Conservation (phyloP, 345 rosid species). For the Arabis hirsuta region DNA sequence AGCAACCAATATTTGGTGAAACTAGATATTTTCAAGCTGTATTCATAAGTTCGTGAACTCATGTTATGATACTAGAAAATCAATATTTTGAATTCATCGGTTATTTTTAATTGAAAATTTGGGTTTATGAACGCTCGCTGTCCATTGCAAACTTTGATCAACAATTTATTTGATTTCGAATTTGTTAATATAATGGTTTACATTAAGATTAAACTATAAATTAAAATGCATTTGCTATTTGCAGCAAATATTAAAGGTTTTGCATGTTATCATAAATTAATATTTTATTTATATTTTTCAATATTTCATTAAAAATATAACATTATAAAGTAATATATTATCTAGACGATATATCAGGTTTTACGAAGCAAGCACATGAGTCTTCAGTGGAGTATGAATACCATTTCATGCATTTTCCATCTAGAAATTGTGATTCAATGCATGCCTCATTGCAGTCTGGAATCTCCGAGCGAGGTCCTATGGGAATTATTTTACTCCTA, state of each 20-base stretch:
- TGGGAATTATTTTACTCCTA: conserved; percentile 32
- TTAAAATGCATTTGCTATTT: background rate
- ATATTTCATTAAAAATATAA: background rate
- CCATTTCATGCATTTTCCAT: conserved; percentile 39
- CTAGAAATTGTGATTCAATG: conserved; percentile 25
- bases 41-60: too few relatives aligned
- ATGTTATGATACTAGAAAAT: too few relatives aligned
- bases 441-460: conserved; percentile 35
- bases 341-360: background rate
- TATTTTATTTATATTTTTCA: background rate
- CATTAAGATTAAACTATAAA: background rate
- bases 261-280: background rate
- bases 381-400: conserved; percentile 8
- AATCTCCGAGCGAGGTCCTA: conserved; percentile 33
- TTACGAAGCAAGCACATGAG: conserved; percentile 34
- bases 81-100: too few relatives aligned
- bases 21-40: too few relatives aligned
- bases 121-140: too few relatives aligned
- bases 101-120: too few relatives aligned
- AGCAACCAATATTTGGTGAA: too few relatives aligned
- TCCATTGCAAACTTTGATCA: too few relatives aligned
- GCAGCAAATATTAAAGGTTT: background rate
- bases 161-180: too few relatives aligned
- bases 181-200: background rate
- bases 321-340: background rate